Conservation (phyloP, 306 rosid genomes). For the Lathyrus aphaca region DNA sequence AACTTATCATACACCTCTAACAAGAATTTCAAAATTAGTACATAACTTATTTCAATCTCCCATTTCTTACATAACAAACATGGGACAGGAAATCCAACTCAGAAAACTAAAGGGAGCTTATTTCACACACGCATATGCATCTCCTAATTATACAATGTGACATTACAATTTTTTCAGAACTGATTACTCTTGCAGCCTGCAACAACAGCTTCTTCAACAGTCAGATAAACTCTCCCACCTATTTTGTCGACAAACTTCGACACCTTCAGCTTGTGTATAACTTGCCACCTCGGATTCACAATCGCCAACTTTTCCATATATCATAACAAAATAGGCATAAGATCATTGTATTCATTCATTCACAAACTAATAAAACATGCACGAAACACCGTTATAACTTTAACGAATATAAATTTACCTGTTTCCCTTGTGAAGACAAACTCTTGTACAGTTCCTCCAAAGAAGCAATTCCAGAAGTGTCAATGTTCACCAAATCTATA, state of each 20-base stretch:
- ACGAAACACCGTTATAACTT: background rate
- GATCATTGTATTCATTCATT: background rate
- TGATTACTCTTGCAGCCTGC: conserved; percentile 36
- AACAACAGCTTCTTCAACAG: conserved; percentile 76
- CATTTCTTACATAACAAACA: conserved; percentile 5
- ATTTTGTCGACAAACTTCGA: conserved; percentile 64
- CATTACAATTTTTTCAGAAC: conserved; percentile 26
- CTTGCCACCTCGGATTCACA: conserved; percentile 81
- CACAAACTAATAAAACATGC: background rate
- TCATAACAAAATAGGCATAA: background rate
- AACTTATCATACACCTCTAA: background rate
- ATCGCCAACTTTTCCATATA: conserved; percentile 56
- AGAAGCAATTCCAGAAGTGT: conserved; percentile 75
- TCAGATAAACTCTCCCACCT: conserved; percentile 65
- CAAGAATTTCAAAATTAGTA: too few species aligned
- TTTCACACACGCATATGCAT: conserved; percentile 2
- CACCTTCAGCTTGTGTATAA: conserved; percentile 79
- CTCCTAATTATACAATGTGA: too few species aligned
- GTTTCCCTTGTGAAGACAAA: conserved; percentile 56
- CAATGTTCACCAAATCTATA: conserved; percentile 71
- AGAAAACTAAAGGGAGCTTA: conserved; percentile 6
- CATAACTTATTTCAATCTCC: conserved; percentile 34
- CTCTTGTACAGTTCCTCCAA: conserved; percentile 61
- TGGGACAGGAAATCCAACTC: conserved; percentile 34
- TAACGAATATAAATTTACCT: conserved; percentile 43